Evolutionary conservation across 805 yeast genomes (phyloP).

Genomic region (Ogataea ramenticola): DNA sequence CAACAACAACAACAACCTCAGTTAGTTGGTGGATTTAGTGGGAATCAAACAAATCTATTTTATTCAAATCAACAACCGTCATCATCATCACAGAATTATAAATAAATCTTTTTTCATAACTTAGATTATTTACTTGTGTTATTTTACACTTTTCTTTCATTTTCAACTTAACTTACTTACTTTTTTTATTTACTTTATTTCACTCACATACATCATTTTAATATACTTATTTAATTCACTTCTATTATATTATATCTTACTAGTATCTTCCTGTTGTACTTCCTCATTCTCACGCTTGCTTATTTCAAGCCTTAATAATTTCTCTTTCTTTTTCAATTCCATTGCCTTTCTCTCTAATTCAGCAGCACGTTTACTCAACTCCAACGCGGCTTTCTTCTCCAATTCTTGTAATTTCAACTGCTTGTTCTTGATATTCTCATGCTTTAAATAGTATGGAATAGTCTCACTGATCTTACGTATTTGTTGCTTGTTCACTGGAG

Average conservation of each 20-base stretch:
- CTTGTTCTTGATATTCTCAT: constrained; percentile 65
- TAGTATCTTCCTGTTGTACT: too few relatives aligned
- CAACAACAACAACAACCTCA: background rate
- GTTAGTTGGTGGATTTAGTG: background rate
- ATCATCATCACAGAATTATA: background rate
- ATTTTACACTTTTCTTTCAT: too few relatives aligned
- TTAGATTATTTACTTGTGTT: background rate
- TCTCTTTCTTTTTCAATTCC: constrained; percentile 62
- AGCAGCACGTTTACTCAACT: constrained; percentile 66
- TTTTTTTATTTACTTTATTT: too few relatives aligned
- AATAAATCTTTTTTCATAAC: background rate
- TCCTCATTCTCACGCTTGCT: constrained; percentile 8
- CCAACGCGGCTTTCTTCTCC: constrained; percentile 72
- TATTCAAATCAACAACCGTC: background rate
- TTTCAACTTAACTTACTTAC: too few relatives aligned
- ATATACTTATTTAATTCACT: too few relatives aligned
- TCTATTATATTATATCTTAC: too few relatives aligned
- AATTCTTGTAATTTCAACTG: constrained; percentile 74
- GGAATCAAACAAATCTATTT: background rate
- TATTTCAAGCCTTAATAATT: constrained; percentile 36
- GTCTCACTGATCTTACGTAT: constrained; percentile 75
- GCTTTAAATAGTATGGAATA: constrained; percentile 76
- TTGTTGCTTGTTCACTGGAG: constrained; percentile 43
- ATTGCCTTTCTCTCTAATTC: constrained; percentile 70
- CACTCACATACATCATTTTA: background rate